These are phyloP conservation scores for Neurospora sp. DNA, from an alignment of 2,329 filamentous ascomycete species.

Conservation along the genomic window DNA sequence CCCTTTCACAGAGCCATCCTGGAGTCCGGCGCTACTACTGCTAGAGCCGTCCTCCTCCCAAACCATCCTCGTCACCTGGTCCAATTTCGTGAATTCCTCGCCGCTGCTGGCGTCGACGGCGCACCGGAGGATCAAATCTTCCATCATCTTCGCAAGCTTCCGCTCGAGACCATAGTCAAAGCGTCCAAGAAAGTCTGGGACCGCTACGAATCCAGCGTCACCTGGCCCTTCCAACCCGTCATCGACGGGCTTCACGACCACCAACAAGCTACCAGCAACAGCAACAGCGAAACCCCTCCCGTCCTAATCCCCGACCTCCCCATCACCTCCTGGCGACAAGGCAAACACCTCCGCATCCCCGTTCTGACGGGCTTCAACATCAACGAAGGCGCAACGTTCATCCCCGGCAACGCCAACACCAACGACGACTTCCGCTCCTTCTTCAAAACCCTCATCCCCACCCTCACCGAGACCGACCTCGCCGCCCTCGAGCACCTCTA, in stretches of 20 bases:
- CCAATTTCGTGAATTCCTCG: slow-evolving; percentile 47
- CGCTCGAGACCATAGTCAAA: slow-evolving; percentile 26
- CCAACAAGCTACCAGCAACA: slow-evolving; percentile 5
- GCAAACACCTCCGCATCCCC: slow-evolving; percentile 45
- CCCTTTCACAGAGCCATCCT: slow-evolving; percentile 45
- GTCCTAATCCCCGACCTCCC: slow-evolving; percentile 49
- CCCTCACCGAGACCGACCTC: slow-evolving; percentile 42
- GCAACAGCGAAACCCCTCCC: neutral
- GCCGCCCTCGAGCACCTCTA: slow-evolving; percentile 49
- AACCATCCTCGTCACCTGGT: slow-evolving; percentile 46
- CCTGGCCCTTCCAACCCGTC: slow-evolving; percentile 61
- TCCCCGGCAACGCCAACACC: slow-evolving; percentile 38
- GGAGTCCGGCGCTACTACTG: slow-evolving; percentile 47
- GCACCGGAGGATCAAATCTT: slow-evolving; percentile 42
- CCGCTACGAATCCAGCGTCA: slow-evolving; percentile 32
- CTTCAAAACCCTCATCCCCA: slow-evolving; percentile 52
- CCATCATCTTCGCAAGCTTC: slow-evolving; percentile 35
- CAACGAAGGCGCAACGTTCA: slow-evolving; percentile 59
- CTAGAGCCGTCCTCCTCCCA: slow-evolving; percentile 41
- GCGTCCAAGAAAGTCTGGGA: slow-evolving; percentile 36
- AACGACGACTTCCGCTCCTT: slow-evolving; percentile 47
- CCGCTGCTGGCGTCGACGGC: slow-evolving; percentile 38
- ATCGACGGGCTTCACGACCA: slow-evolving; percentile 41
- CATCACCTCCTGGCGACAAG: slow-evolving; percentile 46
- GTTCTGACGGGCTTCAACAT: slow-evolving; percentile 63